phyloP scores from a whole-genome alignment of 345 rosid species.

The Acer campestre region DNA sequence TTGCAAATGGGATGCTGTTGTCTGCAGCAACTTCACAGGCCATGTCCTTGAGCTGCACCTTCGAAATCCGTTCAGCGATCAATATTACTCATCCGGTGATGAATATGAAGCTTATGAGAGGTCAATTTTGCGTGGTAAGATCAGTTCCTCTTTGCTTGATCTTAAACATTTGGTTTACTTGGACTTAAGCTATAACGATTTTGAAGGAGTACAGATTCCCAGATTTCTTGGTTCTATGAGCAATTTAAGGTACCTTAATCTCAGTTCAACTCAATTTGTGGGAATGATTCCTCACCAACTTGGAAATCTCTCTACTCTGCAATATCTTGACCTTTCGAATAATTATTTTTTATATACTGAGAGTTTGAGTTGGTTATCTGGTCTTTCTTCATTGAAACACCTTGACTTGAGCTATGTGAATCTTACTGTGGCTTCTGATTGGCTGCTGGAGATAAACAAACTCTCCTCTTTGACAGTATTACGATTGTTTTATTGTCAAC shows the following conservation, averaged over 20 bases:
- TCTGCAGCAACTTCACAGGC: not conserved
- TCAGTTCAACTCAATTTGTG: too few relatives aligned
- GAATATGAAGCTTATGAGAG: not conserved
- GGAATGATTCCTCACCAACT: too few relatives aligned
- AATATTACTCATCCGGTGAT: not conserved
- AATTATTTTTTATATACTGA: too few relatives aligned
- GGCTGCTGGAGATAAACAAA: not conserved
- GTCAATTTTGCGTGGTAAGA: not conserved
- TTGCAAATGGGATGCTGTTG: not conserved
- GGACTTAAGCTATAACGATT: not conserved
- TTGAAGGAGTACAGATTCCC: not conserved
- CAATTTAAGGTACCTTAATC: too few relatives aligned
- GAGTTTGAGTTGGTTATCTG: too few relatives aligned
- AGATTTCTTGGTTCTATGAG: too few relatives aligned
- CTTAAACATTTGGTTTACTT: not conserved
- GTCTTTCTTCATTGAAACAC: too few relatives aligned
- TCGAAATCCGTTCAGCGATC: not conserved
- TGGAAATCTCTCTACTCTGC: too few relatives aligned
- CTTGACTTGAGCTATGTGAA: too few relatives aligned
- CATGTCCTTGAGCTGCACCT: not conserved
- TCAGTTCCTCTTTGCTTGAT: not conserved
- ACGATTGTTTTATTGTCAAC: too few relatives aligned
- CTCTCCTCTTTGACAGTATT: conserved; percentile 9
- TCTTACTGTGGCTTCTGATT: not conserved
- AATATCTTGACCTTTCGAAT: too few relatives aligned